Base-by-base conservation (phyloP, 305 asterid genomes). In the Fraxinus paxiana region DNA sequence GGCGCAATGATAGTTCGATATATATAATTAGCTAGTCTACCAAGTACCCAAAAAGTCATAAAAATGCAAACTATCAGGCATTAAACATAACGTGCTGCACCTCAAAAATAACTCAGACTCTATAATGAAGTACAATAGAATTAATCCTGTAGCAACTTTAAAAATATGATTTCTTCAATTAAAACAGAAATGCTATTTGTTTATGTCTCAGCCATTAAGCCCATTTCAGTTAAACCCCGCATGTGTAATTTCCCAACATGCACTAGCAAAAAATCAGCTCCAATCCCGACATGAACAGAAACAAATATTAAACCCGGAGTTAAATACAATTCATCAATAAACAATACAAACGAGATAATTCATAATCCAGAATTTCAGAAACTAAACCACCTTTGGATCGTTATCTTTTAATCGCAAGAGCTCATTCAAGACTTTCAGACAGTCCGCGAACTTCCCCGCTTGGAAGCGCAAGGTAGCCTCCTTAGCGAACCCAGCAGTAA, bases 401-500 rank as follows among this genome's bases (percentile, higher is more conserved):
- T 87, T 88, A 78, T 79, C 84, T 84, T 91, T 94, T 86, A 90
- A 88, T 65, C 82, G 92, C 86, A 85, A 82, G 65, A 96, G 85
- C 84, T 89, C 92, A 86, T 89, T 76, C 97, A 96, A 88, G 35
- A 91, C 87, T 80, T 82, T 84, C 82, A 88, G 69, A 83, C 97
- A 94, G 30, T 94, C 98, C 41, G 74, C 83, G 61, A 73, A 89
- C 83, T 94, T 92, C 79, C 94, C 95, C 34, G 97, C 85, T 86
- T 96, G 99, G 76, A 96, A 96, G 59, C 88, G 82, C 82, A 89
- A 70, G 18, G 90, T 92, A 17, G 98, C 97, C 84, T 96, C 98
- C 91, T 93, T 92, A 5, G 98, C 97, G 73, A 92, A 83, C 65
- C 90, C 95, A 77, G 88, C 94, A 24, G 89, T 89, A 28, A 87